Percentiles rank a stretch among this genome's conserved stretches.
Evolutionary conservation across 2,329 filamentous ascomycete species (phyloP).

Genomic region (Curvularia verruculosa): DNA sequence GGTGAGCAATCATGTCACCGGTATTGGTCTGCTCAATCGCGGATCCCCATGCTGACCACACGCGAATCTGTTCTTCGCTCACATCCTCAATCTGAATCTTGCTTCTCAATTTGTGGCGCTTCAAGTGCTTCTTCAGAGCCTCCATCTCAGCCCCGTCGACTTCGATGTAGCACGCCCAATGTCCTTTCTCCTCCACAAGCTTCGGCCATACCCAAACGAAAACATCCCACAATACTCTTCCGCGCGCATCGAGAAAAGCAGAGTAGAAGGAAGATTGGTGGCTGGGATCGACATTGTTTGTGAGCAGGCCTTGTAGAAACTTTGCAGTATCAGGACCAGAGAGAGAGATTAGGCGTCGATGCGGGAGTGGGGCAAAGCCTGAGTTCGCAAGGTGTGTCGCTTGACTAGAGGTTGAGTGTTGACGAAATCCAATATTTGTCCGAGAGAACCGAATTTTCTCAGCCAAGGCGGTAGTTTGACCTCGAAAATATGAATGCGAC

Average conservation of each 20-base stretch:
- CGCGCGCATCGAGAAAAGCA: conserved; percentile 81
- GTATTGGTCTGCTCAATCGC: conserved; percentile 12
- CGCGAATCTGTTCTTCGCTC: conserved; percentile 67
- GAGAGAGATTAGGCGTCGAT: conserved; percentile 79
- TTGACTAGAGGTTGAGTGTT: neutral
- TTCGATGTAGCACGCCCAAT: conserved; percentile 76
- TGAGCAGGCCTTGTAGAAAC: conserved; percentile 88
- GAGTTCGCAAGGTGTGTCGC: conserved; percentile 34
- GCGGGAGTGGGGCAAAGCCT: conserved; percentile 64
- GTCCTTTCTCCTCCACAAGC: conserved; percentile 32
- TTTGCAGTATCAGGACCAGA: conserved; percentile 78
- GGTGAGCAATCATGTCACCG: conserved; percentile 12
- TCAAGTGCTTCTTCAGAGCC: conserved; percentile 72
- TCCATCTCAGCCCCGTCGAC: conserved; percentile 73
- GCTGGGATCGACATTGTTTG: conserved; percentile 67
- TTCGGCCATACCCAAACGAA: conserved; percentile 71
- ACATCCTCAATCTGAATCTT: conserved; percentile 71
- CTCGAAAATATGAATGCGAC: conserved; percentile 36
- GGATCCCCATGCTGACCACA: conserved; percentile 76
- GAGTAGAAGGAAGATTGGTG: conserved; percentile 62
- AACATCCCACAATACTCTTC: conserved; percentile 84
- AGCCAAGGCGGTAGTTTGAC: neutral
- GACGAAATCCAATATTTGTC: neutral
- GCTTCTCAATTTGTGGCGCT: conserved; percentile 82
- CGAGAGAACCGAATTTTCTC: neutral